Evolutionary conservation across 1,139 yeast species (phyloP), one percentile per base, ranked within the genome.

Genomic region (Protomyces lactucae-debilis): DNA sequence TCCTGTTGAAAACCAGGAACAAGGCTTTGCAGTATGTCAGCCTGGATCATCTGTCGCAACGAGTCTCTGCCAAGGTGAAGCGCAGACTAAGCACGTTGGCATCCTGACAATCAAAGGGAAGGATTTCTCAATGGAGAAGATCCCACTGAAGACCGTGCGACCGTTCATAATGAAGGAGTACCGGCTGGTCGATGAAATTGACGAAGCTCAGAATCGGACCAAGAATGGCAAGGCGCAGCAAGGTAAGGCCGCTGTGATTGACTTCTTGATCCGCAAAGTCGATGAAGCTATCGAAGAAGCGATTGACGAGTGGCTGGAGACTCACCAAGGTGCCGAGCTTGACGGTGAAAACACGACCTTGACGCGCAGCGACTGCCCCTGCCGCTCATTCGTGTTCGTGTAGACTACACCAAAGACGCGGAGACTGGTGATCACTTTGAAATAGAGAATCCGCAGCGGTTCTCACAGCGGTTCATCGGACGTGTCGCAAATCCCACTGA

Each of bases 31-130:
- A 67, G 91, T 92, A 0, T 79, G 95, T 54, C 97, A 92, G 73
- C 95, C 97, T 0, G 99, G 99, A 0, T 89, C 97, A 1, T 88
- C 97, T 0, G 88, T 93, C 18, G 98, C 96, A 0, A 93, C 99
- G 0, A 87, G 96, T 14, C 78, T 95, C 48, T 83, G 88, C 63
- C 95, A 88, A 64, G 96, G 95, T 2, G 99, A 93, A 72, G 82
- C 90, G 0, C 80, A 83, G 14, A 83, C 82, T 45, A 95, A 93
- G 73, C 68, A 84, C 72, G 92, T 86, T 0, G 92, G 88, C 65
- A 78, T 93, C 0, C 70, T 95, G 69, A 84, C 83, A 59, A 78
- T 93, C 21, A 80, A 82, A 39, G 86, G 85, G 2, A 80, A 78
- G 54, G 78, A 83, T 55, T 89, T 86, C 70, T 77, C 82, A 0